These are phyloP conservation scores for Solanum tarapatanum DNA, from an alignment of 257 asterid genomes.

Conservation along the genomic window DNA sequence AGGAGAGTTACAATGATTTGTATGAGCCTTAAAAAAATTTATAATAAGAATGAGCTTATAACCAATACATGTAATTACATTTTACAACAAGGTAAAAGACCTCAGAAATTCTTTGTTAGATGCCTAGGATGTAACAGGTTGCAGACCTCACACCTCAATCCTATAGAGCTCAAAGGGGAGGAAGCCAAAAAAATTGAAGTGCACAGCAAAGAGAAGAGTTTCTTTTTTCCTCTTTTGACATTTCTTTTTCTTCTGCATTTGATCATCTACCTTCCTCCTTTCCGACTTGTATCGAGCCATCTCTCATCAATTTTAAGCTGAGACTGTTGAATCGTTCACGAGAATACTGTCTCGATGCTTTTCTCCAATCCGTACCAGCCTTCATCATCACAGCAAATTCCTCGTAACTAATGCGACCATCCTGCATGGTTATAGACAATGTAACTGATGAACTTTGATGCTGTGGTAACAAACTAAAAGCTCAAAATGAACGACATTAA, in stretches of 20 bases:
- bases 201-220: neutral
- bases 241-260: neutral
- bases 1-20: neutral
- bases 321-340: conserved; percentile 19
- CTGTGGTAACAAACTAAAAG: neutral
- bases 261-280: conserved; percentile 3
- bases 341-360: conserved; percentile 22
- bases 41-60: neutral
- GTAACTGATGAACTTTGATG: neutral
- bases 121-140: neutral
- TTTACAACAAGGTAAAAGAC: neutral
- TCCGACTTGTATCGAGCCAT: conserved; percentile 7
- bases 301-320: conserved; percentile 19
- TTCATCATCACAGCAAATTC: conserved; percentile 24
- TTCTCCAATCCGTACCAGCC: conserved; percentile 28
- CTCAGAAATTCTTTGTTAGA: neutral
- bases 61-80: neutral
- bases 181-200: neutral
- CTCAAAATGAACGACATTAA: neutral
- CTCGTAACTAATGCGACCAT: conserved; percentile 20
- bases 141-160: neutral
- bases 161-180: neutral
- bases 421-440: conserved; percentile 6
- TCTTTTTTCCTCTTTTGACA: neutral
- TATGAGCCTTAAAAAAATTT: neutral